Evolutionary conservation across 352 stramenopile genomes (phyloP).

Genomic region (Pythium insidiosum): DNA sequence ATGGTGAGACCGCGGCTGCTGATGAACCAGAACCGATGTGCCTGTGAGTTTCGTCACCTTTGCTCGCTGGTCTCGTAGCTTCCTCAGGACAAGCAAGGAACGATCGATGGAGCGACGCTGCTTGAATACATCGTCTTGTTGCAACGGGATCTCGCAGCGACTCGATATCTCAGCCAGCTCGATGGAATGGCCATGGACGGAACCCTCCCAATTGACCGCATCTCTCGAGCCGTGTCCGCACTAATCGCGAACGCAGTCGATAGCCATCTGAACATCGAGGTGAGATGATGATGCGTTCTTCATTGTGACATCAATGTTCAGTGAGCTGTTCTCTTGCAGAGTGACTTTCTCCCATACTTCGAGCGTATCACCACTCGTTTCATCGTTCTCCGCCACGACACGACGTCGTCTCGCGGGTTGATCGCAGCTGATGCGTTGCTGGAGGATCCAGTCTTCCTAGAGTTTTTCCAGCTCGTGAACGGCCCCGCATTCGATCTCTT

Average conservation of each 20-base stretch:
- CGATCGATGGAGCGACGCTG: constrained; percentile 30
- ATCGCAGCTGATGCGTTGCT: constrained; percentile 32
- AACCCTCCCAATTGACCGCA: constrained; percentile 23
- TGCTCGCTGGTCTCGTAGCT: no score
- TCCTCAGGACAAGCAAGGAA: constrained; percentile 19
- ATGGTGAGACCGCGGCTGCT: no score
- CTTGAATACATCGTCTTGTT: constrained; percentile 39
- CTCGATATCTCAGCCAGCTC: constrained; percentile 1
- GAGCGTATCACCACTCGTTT: constrained; percentile 47
- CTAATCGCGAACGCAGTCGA: constrained; percentile 13
- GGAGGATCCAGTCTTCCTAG: constrained; percentile 21
- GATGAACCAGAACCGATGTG: no score
- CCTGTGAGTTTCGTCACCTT: no score
- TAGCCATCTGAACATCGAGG: constrained; percentile 11
- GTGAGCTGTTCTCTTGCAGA: no score
- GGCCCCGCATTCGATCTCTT: constrained; percentile 21
- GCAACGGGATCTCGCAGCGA: constrained; percentile 21
- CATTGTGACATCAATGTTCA: no score
- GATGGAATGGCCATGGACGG: constrained; percentile 7
- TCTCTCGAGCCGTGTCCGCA: constrained; percentile 18
- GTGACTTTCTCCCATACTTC: constrained; percentile 47
- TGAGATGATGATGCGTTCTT: no score
- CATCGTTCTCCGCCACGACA: constrained; percentile 41
- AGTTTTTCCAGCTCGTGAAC: constrained; percentile 42
- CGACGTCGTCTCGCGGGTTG: constrained; percentile 10